phyloP scores from a whole-genome alignment of 148 eudicot genomes.

The Amaranthus palmeri region DNA sequence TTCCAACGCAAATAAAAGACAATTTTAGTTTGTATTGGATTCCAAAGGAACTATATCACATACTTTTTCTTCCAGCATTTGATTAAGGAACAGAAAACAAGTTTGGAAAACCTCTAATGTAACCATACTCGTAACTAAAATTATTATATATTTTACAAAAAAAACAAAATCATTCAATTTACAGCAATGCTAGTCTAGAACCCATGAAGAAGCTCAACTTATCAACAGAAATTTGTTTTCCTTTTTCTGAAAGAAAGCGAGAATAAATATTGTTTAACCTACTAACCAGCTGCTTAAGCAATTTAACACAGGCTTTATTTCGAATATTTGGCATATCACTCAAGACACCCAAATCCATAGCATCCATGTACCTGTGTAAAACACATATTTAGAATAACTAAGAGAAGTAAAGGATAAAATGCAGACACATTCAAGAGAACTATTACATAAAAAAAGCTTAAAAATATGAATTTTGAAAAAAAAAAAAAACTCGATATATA shows the following conservation, averaged over 20 bases:
- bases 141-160: no score
- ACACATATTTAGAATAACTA: neutral
- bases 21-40: neutral
- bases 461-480: neutral
- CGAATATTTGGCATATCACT: slow-evolving; percentile 69
- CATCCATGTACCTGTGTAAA: slow-evolving; percentile 61
- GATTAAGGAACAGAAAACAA: no score
- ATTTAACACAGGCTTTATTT: slow-evolving; percentile 60
- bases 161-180: neutral
- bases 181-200: neutral
- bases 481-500: neutral
- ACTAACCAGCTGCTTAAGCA: slow-evolving; percentile 68
- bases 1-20: neutral
- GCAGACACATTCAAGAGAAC: neutral
- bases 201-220: neutral
- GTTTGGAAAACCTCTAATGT: neutral
- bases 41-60: neutral
- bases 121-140: neutral
- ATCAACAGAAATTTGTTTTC: neutral
- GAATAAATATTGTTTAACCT: neutral
- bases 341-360: slow-evolving; percentile 74
- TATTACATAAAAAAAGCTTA: neutral
- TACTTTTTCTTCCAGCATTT: neutral
- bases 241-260: neutral
- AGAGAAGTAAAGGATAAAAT: neutral